Conservation (phyloP, 2,329 filamentous ascomycete species). For the Cladosporium austrohemisphaericum region DNA sequence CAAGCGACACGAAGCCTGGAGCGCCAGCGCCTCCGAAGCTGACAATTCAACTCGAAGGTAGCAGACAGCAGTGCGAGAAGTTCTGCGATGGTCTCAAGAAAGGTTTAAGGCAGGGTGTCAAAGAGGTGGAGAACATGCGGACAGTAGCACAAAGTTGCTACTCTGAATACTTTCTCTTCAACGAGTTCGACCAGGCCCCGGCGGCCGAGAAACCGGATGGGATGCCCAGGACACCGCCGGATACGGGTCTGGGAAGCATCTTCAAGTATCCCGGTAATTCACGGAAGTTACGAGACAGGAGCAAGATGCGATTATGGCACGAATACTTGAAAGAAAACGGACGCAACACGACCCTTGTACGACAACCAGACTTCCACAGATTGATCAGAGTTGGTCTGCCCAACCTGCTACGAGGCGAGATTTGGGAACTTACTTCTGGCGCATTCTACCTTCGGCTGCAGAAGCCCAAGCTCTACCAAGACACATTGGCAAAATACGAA, state of each 20-base stretch:
- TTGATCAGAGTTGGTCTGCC: slow-evolving; percentile 92
- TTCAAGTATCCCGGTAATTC: slow-evolving; percentile 95
- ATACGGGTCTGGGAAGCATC: slow-evolving; percentile 86
- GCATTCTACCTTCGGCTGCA: slow-evolving; percentile 85
- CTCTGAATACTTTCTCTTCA: slow-evolving; percentile 66
- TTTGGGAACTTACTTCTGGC: slow-evolving; percentile 93
- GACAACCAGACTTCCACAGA: slow-evolving; percentile 96
- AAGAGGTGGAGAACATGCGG: slow-evolving; percentile 80
- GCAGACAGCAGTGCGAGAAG: slow-evolving; percentile 81
- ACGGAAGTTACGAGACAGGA: slow-evolving; percentile 86
- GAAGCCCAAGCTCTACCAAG: slow-evolving; percentile 75
- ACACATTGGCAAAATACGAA: slow-evolving; percentile 78
- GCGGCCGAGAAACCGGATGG: slow-evolving; percentile 43
- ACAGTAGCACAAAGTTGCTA: slow-evolving; percentile 80
- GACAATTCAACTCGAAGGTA: slow-evolving; percentile 85
- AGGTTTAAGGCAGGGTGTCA: slow-evolving; percentile 79
- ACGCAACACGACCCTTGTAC: slow-evolving; percentile 83
- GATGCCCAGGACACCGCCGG: slow-evolving; percentile 56
- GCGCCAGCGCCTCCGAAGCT: slow-evolving; percentile 75
- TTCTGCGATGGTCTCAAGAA: slow-evolving; percentile 96
- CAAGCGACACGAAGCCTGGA: slow-evolving; percentile 44
- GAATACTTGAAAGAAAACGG: slow-evolving; percentile 93
- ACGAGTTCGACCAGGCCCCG: slow-evolving; percentile 37
- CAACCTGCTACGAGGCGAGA: slow-evolving; percentile 86
- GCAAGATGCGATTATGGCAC: slow-evolving; percentile 96